Conservation (phyloP, 2,329 filamentous ascomycete genomes). For the Calonectria hawksworthii region DNA sequence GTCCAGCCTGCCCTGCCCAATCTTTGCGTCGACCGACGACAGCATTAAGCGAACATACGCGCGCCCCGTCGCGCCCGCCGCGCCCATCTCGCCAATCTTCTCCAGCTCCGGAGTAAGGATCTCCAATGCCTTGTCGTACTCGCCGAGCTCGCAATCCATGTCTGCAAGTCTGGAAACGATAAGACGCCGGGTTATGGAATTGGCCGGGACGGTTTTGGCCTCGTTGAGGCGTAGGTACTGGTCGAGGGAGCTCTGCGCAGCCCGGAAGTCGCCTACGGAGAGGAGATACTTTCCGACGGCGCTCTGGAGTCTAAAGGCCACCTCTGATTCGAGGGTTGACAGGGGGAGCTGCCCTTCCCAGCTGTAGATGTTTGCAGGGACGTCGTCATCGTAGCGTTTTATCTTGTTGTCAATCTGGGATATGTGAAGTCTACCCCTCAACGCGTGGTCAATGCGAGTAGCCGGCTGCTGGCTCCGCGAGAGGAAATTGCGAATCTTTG, state of each 20-base stretch:
- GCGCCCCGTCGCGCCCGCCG: constrained; percentile 34
- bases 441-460: constrained; percentile 46
- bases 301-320: constrained; percentile 50
- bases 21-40: constrained; percentile 40
- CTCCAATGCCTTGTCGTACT: constrained; percentile 38
- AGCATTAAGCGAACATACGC: constrained; percentile 45
- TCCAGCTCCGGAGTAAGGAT: constrained; percentile 43
- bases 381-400: constrained; percentile 47
- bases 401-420: constrained; percentile 53
- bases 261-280: constrained; percentile 49
- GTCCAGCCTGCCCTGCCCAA: constrained; percentile 38
- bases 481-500: constrained; percentile 43
- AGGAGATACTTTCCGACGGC: constrained; percentile 50
- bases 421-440: constrained; percentile 50
- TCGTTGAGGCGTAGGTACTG: constrained; percentile 47
- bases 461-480: constrained; percentile 24
- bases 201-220: constrained; percentile 42
- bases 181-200: constrained; percentile 38
- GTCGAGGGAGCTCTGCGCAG: constrained; percentile 47
- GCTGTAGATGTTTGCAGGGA: constrained; percentile 47
- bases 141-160: constrained; percentile 47
- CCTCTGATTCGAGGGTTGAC: constrained; percentile 50
- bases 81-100: constrained; percentile 22
- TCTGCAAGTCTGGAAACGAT: constrained; percentile 47
- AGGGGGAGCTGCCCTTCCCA: constrained; percentile 48